phyloP scores from a whole-genome alignment of 441 rosid genomes.

The Gossypium gossypioides region DNA sequence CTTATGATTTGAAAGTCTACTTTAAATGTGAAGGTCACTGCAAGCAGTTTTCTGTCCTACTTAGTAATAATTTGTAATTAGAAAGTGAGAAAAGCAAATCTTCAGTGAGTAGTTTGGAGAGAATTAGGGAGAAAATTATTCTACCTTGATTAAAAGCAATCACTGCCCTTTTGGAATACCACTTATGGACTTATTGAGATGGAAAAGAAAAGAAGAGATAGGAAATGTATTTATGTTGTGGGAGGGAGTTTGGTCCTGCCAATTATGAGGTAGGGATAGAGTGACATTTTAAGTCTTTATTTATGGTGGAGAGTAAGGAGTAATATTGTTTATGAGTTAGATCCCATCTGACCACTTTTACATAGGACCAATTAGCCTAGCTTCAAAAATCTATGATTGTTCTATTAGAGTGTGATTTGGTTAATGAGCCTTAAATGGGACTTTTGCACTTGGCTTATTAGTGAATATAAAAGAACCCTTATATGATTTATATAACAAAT shows the following conservation, averaged over 20 bases:
- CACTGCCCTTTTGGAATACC: background rate
- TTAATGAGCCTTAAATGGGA: background rate
- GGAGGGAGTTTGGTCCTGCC: background rate
- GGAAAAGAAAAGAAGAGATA: background rate
- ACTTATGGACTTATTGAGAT: background rate
- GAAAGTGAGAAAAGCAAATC: background rate
- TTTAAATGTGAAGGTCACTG: background rate
- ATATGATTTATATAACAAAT: background rate
- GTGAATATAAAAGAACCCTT: background rate
- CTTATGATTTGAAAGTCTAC: background rate
- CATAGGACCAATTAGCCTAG: background rate
- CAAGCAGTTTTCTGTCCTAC: background rate
- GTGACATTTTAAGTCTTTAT: background rate
- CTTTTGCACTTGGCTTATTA: background rate
- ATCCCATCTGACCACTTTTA: background rate
- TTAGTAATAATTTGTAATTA: background rate
- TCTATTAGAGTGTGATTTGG: background rate
- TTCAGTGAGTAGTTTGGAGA: background rate
- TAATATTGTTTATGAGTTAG: background rate
- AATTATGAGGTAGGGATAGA: slow-evolving; percentile 1
- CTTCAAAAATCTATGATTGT: background rate
- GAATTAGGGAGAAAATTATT: background rate
- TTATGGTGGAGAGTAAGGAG: background rate
- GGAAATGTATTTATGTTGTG: background rate
- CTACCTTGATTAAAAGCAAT: background rate